A percentile compares a stretch with the other conserved stretches of the same genome.
phyloP scores from a whole-genome alignment of 257 asterid species.

The Anisodus acutangulus region DNA sequence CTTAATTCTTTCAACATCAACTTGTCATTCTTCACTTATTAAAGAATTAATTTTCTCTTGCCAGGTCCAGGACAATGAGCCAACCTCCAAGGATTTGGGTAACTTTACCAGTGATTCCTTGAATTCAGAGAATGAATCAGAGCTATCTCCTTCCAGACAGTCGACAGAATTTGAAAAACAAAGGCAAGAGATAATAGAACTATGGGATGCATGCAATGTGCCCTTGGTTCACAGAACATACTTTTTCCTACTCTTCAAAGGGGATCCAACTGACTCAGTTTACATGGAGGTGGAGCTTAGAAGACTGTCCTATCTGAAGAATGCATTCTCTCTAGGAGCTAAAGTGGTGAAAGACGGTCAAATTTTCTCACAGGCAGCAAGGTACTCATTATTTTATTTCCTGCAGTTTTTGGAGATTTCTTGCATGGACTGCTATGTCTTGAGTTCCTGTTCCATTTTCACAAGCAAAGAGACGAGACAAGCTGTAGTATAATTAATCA shows the following conservation, averaged over 20 bases:
- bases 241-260: slow-evolving; percentile 73
- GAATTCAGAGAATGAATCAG: slow-evolving; percentile 35
- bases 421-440: slow-evolving; percentile 22
- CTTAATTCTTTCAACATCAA: neutral
- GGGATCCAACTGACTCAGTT: slow-evolving; percentile 83
- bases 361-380: slow-evolving; percentile 42
- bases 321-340: slow-evolving; percentile 40
- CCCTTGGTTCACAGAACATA: slow-evolving; percentile 79
- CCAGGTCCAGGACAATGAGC: slow-evolving; percentile 38
- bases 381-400: slow-evolving; percentile 41
- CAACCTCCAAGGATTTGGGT: slow-evolving; percentile 29
- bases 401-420: neutral
- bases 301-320: slow-evolving; percentile 71
- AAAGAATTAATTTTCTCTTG: neutral
- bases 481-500: neutral
- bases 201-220: slow-evolving; percentile 72
- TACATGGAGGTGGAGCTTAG: slow-evolving; percentile 94
- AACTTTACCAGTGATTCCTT: slow-evolving; percentile 35
- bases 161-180: slow-evolving; percentile 63
- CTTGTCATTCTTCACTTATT: neutral
- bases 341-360: slow-evolving; percentile 41
- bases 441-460: neutral
- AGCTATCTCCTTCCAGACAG: slow-evolving; percentile 53
- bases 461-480: neutral
- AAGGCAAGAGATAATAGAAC: slow-evolving; percentile 63